Percentiles rank a stretch among this genome's conserved stretches.
Evolutionary conservation across 1,284 basidiomycete genomes (phyloP).

Genomic region (Pholiota adiposa): DNA sequence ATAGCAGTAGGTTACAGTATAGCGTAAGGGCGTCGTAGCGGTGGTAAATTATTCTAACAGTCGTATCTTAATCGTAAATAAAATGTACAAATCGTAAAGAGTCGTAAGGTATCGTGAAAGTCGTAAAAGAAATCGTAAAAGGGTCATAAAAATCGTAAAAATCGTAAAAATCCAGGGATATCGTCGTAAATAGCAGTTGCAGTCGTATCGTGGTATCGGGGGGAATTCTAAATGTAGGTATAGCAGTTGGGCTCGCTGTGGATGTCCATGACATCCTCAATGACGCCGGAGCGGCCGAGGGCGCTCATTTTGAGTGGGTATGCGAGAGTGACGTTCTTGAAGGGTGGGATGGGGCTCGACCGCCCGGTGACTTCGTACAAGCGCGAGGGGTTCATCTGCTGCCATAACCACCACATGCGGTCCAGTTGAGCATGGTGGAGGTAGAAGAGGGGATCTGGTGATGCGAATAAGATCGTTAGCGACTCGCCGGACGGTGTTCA

Average conservation of each 20-base stretch:
- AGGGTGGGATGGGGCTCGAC: neutral
- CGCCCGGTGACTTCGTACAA: slow-evolving; percentile 20
- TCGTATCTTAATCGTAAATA: too few species aligned
- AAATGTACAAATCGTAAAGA: too few species aligned
- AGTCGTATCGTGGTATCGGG: neutral
- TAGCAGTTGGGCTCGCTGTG: slow-evolving; percentile 24
- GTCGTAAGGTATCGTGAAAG: neutral
- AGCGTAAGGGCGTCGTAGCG: too few species aligned
- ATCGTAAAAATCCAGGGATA: too few species aligned
- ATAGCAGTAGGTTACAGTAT: too few species aligned
- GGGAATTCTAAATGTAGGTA: slow-evolving; percentile 19
- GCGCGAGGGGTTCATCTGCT: slow-evolving; percentile 22
- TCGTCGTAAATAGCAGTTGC: neutral
- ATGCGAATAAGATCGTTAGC: neutral
- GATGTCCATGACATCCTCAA: slow-evolving; percentile 33
- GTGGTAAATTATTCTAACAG: neutral
- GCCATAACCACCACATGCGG: slow-evolving; percentile 43
- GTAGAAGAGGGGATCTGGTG: slow-evolving; percentile 40
- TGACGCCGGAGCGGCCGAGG: slow-evolving; percentile 19
- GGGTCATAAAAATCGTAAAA: neutral
- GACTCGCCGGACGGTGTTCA: too few species aligned
- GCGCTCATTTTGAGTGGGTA: slow-evolving; percentile 24
- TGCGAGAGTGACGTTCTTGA: slow-evolving; percentile 24
- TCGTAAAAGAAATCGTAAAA: neutral
- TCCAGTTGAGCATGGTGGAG: slow-evolving; percentile 42